Conservation (phyloP, 2,329 filamentous ascomycete species). For the Colletotrichum karsti region DNA sequence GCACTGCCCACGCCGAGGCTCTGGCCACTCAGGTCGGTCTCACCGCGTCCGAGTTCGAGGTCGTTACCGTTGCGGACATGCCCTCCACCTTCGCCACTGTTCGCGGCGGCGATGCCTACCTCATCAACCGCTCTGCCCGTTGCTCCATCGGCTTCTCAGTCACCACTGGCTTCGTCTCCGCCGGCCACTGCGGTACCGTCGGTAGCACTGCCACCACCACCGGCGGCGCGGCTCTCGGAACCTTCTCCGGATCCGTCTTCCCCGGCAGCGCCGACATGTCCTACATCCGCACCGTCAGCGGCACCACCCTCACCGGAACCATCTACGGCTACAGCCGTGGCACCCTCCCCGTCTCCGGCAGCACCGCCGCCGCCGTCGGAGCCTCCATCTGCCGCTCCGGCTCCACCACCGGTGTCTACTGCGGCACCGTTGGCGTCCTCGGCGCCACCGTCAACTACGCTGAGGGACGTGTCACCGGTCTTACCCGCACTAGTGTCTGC, state of each 20-base stretch:
- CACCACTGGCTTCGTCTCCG: conserved; percentile 48
- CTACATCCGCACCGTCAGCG: conserved; percentile 44
- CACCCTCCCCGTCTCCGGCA: conserved; percentile 44
- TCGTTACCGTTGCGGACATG: conserved; percentile 40
- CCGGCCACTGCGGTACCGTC: conserved; percentile 46
- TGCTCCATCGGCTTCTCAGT: conserved; percentile 51
- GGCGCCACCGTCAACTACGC: conserved; percentile 47
- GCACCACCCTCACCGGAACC: conserved; percentile 41
- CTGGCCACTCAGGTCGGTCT: conserved; percentile 47
- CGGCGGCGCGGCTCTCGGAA: conserved; percentile 40
- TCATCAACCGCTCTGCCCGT: conserved; percentile 39
- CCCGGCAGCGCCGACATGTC: conserved; percentile 48
- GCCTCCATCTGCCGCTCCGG: conserved; percentile 50
- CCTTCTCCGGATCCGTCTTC: conserved; percentile 47
- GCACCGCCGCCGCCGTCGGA: conserved; percentile 44
- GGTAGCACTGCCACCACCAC: conserved; percentile 42
- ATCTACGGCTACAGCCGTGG: conserved; percentile 45
- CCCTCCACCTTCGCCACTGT: conserved; percentile 45
- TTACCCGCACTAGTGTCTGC: conserved; percentile 49
- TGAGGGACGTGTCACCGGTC: conserved; percentile 47
- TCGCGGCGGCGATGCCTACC: conserved; percentile 47
- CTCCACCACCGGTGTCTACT: conserved; percentile 49
- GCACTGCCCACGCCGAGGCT: conserved; percentile 42
- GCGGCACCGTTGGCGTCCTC: conserved; percentile 44
- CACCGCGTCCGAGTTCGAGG: conserved; percentile 44